phyloP scores from a whole-genome alignment of 1,284 basidiomycete species.

The Rhodotorula sp. region DNA sequence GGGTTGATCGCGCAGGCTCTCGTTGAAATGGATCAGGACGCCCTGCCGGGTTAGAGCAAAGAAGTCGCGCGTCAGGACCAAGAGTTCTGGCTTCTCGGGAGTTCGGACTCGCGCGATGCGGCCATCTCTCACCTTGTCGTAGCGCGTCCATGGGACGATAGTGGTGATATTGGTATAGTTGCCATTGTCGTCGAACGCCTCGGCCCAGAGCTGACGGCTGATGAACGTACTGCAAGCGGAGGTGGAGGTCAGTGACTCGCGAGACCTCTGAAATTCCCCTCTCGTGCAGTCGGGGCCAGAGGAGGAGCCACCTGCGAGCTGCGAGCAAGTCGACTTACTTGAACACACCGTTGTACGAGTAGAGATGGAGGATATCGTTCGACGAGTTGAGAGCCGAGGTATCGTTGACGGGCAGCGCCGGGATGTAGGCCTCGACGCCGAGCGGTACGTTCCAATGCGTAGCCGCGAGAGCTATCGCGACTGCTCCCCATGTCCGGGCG shows the following conservation, averaged over 20 bases:
- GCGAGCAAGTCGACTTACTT: too few relatives aligned
- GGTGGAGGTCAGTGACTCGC: neutral
- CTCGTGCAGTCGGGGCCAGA: too few relatives aligned
- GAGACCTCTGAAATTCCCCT: neutral
- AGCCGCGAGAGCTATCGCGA: neutral
- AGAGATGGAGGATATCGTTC: conserved; percentile 38
- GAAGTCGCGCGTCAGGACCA: neutral
- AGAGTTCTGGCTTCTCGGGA: too few relatives aligned
- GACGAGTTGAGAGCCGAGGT: conserved; percentile 25
- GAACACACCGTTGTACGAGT: conserved; percentile 35
- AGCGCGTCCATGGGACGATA: conserved; percentile 37
- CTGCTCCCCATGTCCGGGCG: neutral
- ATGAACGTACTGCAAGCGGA: conserved; percentile 14
- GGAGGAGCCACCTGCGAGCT: too few relatives aligned
- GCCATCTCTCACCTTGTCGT: conserved; percentile 21
- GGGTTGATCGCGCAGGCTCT: conserved; percentile 35
- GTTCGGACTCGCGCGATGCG: too few relatives aligned
- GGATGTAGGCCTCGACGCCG: conserved; percentile 3
- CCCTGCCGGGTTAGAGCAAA: conserved; percentile 23
- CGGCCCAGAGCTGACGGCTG: conserved; percentile 23
- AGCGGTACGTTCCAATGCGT: neutral
- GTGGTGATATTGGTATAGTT: conserved; percentile 31
- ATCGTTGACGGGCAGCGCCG: conserved; percentile 36
- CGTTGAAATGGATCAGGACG: conserved; percentile 46
- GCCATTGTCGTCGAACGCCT: conserved; percentile 30